Conservation (phyloP, 140 eudicot species). For the Bidens hawaiensis region DNA sequence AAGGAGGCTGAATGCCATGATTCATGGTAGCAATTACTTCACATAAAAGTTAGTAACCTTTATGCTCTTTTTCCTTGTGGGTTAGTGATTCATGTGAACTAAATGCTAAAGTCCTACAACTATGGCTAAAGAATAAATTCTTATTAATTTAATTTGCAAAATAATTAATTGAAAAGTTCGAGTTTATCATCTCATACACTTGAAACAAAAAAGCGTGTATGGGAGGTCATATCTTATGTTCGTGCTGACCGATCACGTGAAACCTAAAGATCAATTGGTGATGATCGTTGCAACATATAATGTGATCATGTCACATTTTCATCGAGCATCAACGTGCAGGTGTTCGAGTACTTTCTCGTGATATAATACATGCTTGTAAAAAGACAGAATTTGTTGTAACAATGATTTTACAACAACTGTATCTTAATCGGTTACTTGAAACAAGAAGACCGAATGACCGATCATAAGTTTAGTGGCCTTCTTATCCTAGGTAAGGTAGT, state of each 20-base stretch:
- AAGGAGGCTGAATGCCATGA: not conserved
- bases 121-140: not conserved
- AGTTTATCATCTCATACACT: too few species aligned
- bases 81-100: slow-evolving; percentile 30
- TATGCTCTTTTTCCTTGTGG: slow-evolving; percentile 22
- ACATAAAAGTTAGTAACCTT: slow-evolving; percentile 24
- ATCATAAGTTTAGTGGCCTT: not conserved
- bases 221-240: not conserved
- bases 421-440: not conserved
- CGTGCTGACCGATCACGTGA: not conserved
- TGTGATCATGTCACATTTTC: not conserved
- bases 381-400: not conserved
- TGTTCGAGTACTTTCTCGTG: not conserved
- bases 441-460: not conserved
- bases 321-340: not conserved
- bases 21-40: slow-evolving; percentile 22
- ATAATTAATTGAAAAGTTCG: not conserved
- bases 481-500: not conserved
- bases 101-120: slow-evolving; percentile 19
- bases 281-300: too few species aligned
- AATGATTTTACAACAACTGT: not conserved
- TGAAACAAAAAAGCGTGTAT: not conserved
- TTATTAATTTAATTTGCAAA: not conserved
- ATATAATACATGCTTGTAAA: not conserved
- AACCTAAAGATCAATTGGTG: not conserved